Evolutionary conservation across 495 filamentous ascomycete species (phyloP).

Genomic region (Daldinia vernicosa): DNA sequence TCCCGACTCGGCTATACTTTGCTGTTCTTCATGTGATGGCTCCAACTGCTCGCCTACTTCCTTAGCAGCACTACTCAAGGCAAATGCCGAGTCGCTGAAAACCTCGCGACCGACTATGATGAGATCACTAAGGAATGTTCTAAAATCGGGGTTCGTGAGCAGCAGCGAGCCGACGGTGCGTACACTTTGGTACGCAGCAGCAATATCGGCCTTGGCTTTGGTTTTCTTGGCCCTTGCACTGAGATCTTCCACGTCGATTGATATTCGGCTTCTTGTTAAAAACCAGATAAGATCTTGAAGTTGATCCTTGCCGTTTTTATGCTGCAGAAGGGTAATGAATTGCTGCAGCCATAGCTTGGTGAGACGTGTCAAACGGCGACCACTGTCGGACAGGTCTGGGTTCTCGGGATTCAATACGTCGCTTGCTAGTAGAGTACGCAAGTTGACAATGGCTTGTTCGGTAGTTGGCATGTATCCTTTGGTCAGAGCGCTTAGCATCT

Average conservation of each 20-base stretch:
- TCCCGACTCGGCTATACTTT: slow-evolving; percentile 65
- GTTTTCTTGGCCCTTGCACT: slow-evolving; percentile 67
- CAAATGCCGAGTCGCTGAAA: slow-evolving; percentile 85
- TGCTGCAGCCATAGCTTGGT: slow-evolving; percentile 74
- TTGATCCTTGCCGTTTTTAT: slow-evolving; percentile 87
- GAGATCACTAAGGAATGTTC: slow-evolving; percentile 85
- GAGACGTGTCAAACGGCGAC: slow-evolving; percentile 76
- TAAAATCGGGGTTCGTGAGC: slow-evolving; percentile 89
- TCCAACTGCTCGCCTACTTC: slow-evolving; percentile 75
- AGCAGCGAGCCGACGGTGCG: slow-evolving; percentile 84
- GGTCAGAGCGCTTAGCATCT: slow-evolving; percentile 84
- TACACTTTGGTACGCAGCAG: slow-evolving; percentile 83
- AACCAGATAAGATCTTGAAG: slow-evolving; percentile 94
- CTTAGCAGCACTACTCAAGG: slow-evolving; percentile 74
- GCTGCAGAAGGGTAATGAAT: slow-evolving; percentile 77
- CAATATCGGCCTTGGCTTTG: slow-evolving; percentile 79
- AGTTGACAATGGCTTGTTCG: slow-evolving; percentile 81
- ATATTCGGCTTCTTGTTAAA: slow-evolving; percentile 72
- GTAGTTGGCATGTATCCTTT: slow-evolving; percentile 93
- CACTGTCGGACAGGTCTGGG: slow-evolving; percentile 77
- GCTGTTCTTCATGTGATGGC: slow-evolving; percentile 69
- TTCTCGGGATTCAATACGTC: slow-evolving; percentile 82
- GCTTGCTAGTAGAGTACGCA: slow-evolving; percentile 79
- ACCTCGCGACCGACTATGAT: slow-evolving; percentile 82
- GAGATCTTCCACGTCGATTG: slow-evolving; percentile 73